Conservation (phyloP, 106 monocot genomes). For the Acorus calamus region DNA sequence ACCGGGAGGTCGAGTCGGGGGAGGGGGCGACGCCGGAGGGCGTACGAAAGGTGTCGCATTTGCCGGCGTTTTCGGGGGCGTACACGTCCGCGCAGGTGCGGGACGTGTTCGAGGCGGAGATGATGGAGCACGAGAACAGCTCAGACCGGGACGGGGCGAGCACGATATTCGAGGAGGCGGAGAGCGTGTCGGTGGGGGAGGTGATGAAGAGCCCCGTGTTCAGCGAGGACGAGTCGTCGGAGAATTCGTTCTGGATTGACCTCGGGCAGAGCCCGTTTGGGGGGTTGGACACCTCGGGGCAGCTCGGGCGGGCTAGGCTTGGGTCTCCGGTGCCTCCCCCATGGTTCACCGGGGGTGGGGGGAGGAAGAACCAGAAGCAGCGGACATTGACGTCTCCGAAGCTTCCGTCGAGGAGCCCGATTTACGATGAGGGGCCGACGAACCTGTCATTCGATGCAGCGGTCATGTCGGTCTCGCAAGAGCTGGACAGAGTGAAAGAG, state of each 20-base stretch:
- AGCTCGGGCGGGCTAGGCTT: neutral
- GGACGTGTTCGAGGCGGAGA: neutral
- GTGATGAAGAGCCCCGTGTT: slow-evolving; percentile 3
- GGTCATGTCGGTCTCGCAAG: neutral
- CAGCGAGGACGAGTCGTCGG: slow-evolving; percentile 1
- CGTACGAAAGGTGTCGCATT: neutral
- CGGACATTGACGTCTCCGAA: neutral
- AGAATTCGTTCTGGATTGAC: neutral
- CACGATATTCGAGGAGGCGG: neutral
- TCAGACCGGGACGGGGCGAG: slow-evolving; percentile 3
- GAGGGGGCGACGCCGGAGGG: neutral
- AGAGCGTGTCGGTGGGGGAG: neutral
- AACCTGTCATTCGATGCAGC: neutral
- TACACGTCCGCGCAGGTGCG: neutral
- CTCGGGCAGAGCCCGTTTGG: neutral
- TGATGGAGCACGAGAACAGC: neutral
- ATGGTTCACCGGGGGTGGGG: neutral
- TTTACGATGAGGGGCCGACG: slow-evolving; percentile 1
- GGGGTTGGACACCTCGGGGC: neutral
- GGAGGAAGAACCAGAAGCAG: neutral
- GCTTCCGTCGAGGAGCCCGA: neutral
- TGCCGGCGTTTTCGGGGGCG: neutral
- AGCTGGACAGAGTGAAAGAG: neutral
- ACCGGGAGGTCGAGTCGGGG: neutral
- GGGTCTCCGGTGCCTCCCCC: neutral